Base-by-base conservation (phyloP, 2,329 filamentous ascomycete genomes). In the Paecilomyces niveus region DNA sequence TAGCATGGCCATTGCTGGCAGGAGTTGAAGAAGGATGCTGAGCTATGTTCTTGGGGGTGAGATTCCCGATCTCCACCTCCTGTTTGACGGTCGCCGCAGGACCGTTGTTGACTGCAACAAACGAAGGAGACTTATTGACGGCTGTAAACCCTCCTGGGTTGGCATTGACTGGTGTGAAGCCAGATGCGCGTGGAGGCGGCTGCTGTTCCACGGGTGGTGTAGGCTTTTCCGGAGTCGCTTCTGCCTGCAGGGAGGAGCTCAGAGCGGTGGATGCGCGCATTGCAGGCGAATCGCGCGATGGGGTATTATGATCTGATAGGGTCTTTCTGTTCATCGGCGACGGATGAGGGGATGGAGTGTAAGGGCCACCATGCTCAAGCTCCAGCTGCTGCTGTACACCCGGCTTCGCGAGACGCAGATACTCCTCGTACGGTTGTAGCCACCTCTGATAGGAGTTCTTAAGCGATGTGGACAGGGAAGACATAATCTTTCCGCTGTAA, bases 401-500 rank as follows among this genome's bases (percentile, higher is more conserved):
- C 2, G 94, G 94, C 72, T 97, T 97, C 56, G 91, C 93, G 13
- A 93, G 80, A 56, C 89, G 85, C 51, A 99, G 79, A 71, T 96
- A 99, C 62, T 97, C 92, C 74, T 99, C 94, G 67, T 97, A 99
- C 0, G 94, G 94, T 69, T 92, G 90, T 3, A 99, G 85, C 90
- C 94, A 99, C 76, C 93, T 88, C 72, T 96, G 92, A 68, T 95
- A 99, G 0, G 94, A 97, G 74, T 99, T 99, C 74, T 97, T 99
- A 50, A 99, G 83, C 4, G 94, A 97, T 0, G 94, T 99, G 5
- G 94, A 99, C 53, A 99, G 79, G 8, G 94, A 97, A 2, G 93
- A 97, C 94, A 99, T 99, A 63, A 99, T 99, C 79, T 99, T 99
- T 71, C 94, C 94, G 70, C 93, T 97, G 76, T 99, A 99, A 57